Evolutionary conservation across 140 eudicot genomes (phyloP).

Genomic region (Stevia rebaudiana): DNA sequence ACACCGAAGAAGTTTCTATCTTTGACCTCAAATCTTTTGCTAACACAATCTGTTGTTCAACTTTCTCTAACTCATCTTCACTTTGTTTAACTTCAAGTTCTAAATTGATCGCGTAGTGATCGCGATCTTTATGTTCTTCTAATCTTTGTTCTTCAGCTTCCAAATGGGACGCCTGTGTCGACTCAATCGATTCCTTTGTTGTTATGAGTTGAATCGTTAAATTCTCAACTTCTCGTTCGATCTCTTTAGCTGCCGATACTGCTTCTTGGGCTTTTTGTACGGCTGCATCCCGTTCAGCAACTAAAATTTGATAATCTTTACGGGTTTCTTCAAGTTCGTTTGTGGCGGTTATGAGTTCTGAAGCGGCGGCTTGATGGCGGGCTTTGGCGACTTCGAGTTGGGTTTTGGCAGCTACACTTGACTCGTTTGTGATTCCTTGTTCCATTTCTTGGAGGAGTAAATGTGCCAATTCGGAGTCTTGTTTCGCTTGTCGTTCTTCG

Average conservation of each 20-base stretch:
- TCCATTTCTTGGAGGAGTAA: constrained; percentile 68
- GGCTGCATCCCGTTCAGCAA: constrained; percentile 46
- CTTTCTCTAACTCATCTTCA: constrained; percentile 55
- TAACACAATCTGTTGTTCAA: constrained; percentile 32
- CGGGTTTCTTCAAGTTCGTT: constrained; percentile 50
- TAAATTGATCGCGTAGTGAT: constrained; percentile 41
- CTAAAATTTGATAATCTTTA: constrained; percentile 40
- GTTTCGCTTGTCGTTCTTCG: constrained; percentile 78
- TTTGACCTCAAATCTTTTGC: constrained; percentile 49
- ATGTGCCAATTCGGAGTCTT: constrained; percentile 73
- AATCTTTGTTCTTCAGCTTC: constrained; percentile 71
- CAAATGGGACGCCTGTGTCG: constrained; percentile 68
- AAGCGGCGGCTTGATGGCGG: constrained; percentile 49
- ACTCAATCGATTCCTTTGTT: constrained; percentile 59
- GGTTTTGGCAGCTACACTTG: constrained; percentile 70
- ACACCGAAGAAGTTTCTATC: constrained; percentile 44
- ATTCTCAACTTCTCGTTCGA: constrained; percentile 60
- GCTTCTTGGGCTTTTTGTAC: constrained; percentile 54
- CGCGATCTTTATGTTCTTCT: constrained; percentile 49
- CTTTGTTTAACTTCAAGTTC: constrained; percentile 48
- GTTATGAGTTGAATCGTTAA: constrained; percentile 62
- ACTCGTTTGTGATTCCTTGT: constrained; percentile 64
- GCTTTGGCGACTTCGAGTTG: constrained; percentile 78
- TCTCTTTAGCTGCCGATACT: constrained; percentile 48
- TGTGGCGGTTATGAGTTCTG: constrained; percentile 45